Percentiles rank a stretch among this genome's conserved stretches.
These are phyloP conservation scores for Candida sanyiensis DNA, from an alignment of 805 yeast species.

Conservation along the genomic window DNA sequence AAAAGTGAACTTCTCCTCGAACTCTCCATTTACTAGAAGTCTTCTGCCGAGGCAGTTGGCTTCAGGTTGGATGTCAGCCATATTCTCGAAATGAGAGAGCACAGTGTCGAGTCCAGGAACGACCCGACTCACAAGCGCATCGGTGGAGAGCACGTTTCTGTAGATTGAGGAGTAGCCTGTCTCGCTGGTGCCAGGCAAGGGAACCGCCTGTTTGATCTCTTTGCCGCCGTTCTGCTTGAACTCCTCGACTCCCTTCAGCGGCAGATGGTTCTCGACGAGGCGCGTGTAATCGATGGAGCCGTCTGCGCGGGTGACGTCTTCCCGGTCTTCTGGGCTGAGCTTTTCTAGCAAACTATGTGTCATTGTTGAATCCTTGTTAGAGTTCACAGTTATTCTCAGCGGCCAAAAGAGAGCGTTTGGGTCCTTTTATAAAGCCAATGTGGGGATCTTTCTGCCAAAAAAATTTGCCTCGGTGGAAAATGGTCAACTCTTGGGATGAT, in stretches of 20 bases:
- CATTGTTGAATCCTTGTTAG: too few relatives aligned
- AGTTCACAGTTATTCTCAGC: not conserved
- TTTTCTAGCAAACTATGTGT: conserved; percentile 1
- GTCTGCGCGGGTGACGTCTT: not conserved
- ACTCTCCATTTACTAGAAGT: conserved; percentile 29
- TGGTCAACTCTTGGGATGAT: too few relatives aligned
- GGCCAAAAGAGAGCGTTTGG: not conserved
- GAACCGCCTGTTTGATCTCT: conserved; percentile 8
- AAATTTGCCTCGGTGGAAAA: conserved; percentile 1
- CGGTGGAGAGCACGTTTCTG: conserved; percentile 4
- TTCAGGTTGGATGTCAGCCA: conserved; percentile 21
- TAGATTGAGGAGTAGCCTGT: conserved; percentile 12
- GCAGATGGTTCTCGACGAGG: conserved; percentile 1
- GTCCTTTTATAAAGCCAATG: not conserved
- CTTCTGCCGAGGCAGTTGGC: conserved; percentile 34
- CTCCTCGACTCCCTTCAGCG: conserved; percentile 4
- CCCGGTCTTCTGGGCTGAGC: not conserved
- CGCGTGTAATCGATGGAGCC: conserved; percentile 2
- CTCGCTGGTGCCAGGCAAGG: conserved; percentile 6
- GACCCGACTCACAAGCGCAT: conserved; percentile 2
- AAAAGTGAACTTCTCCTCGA: conserved; percentile 37
- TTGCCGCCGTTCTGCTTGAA: conserved; percentile 5
- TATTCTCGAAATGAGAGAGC: conserved; percentile 14
- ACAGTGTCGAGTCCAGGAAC: conserved; percentile 9
- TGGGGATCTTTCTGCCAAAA: too few relatives aligned